Evolutionary conservation across 768 basidiomycete species (phyloP).

Genomic region (Leucosporidium creatinivorum): DNA sequence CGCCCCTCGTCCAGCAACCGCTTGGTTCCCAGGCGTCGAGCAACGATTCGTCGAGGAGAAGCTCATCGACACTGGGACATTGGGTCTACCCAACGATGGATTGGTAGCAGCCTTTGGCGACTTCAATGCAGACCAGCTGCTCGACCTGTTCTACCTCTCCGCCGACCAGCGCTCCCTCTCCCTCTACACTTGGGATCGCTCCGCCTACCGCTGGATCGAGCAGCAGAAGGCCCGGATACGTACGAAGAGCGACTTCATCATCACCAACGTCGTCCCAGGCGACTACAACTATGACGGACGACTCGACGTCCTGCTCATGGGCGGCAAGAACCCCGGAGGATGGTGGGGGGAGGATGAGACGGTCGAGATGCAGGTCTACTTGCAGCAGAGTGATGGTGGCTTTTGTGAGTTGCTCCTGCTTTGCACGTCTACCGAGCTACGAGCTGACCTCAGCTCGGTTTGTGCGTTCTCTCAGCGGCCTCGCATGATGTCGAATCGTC

Average conservation of each 20-base stretch:
- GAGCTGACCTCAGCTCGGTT: not conserved
- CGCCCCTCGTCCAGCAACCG: not conserved
- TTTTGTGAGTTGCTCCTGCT: constrained; percentile 34
- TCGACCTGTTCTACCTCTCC: constrained; percentile 71
- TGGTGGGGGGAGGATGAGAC: constrained; percentile 43
- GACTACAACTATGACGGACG: constrained; percentile 90
- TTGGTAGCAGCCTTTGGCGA: constrained; percentile 85
- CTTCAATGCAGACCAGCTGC: constrained; percentile 91
- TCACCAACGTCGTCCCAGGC: constrained; percentile 80
- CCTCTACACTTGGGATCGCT: constrained; percentile 74
- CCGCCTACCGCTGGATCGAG: constrained; percentile 50
- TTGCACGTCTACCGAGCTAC: too few species aligned
- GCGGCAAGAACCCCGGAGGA: constrained; percentile 48
- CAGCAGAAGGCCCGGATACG: constrained; percentile 30
- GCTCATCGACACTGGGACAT: constrained; percentile 66
- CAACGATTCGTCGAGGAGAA: constrained; percentile 73
- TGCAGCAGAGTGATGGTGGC: constrained; percentile 46
- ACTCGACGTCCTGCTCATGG: constrained; percentile 84
- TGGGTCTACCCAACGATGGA: constrained; percentile 63
- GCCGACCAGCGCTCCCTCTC: constrained; percentile 69
- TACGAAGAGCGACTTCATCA: constrained; percentile 37
- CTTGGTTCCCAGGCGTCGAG: constrained; percentile 14
- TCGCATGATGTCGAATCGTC: constrained; percentile 52
- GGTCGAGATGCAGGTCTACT: constrained; percentile 64
- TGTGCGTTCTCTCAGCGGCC: constrained; percentile 11